phyloP scores from a whole-genome alignment of 805 yeast genomes.

The Candida gorgasii region DNA sequence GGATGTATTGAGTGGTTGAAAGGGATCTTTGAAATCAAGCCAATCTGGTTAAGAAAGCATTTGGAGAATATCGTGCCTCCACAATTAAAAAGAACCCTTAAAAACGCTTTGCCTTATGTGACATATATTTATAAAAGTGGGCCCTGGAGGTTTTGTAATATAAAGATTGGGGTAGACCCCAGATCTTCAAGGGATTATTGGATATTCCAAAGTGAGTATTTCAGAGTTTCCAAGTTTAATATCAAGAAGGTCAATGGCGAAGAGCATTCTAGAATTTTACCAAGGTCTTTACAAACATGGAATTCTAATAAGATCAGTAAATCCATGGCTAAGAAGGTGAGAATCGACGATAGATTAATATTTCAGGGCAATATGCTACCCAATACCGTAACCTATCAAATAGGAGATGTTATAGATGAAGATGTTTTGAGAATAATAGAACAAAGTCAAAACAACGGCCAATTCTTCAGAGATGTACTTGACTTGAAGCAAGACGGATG shows the following conservation, averaged over 20 bases:
- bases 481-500: slow-evolving; percentile 73
- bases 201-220: slow-evolving; percentile 81
- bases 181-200: slow-evolving; percentile 53
- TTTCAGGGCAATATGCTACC: slow-evolving; percentile 78
- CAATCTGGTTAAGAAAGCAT: slow-evolving; percentile 84
- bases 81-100: slow-evolving; percentile 47
- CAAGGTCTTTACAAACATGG: slow-evolving; percentile 24
- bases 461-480: slow-evolving; percentile 30
- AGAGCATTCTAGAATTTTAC: slow-evolving; percentile 21
- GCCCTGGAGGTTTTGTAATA: slow-evolving; percentile 91
- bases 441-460: slow-evolving; percentile 28
- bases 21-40: slow-evolving; percentile 63
- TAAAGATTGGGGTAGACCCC: slow-evolving; percentile 80
- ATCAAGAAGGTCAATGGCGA: slow-evolving; percentile 2
- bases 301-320: not conserved
- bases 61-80: slow-evolving; percentile 56
- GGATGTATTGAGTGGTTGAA: slow-evolving; percentile 46
- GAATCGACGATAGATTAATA: slow-evolving; percentile 41
- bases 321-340: slow-evolving; percentile 15
- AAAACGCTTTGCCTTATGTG: slow-evolving; percentile 81
- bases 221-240: slow-evolving; percentile 48
- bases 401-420: slow-evolving; percentile 75
- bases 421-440: slow-evolving; percentile 51
- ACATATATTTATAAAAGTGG: slow-evolving; percentile 84
- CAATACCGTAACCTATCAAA: slow-evolving; percentile 67